Evolutionary conservation across 139 green algal species (phyloP).

Genomic region (Coelastrella sp.): DNA sequence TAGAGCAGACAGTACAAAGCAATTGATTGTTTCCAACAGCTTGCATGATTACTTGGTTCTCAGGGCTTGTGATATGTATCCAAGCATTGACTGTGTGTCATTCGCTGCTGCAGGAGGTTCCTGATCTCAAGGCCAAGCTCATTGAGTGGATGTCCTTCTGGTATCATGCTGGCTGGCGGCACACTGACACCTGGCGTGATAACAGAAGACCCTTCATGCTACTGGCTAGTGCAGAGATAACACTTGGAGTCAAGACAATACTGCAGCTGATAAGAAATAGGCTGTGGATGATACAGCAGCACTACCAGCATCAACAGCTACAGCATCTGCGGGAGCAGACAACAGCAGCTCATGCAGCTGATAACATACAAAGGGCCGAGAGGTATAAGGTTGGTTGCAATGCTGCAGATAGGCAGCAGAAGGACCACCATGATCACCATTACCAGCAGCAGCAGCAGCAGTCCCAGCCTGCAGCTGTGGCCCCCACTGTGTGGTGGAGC

Average conservation of each 20-base stretch:
- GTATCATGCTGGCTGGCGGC: neutral
- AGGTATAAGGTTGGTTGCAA: too few relatives aligned
- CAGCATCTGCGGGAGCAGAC: neutral
- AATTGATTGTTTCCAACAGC: too few relatives aligned
- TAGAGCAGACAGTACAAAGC: too few relatives aligned
- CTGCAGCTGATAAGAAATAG: constrained; percentile 12
- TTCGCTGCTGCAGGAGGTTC: constrained; percentile 17
- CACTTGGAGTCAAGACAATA: constrained; percentile 27
- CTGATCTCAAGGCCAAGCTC: neutral
- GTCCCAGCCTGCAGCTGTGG: neutral
- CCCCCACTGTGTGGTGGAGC: too few relatives aligned
- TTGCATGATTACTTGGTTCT: too few relatives aligned
- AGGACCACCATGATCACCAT: neutral
- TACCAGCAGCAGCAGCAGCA: neutral
- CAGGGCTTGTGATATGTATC: too few relatives aligned
- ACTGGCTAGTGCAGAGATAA: constrained; percentile 32
- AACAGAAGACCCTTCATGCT: constrained; percentile 21
- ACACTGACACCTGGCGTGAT: too few relatives aligned
- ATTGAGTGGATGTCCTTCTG: constrained; percentile 29
- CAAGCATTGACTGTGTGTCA: neutral
- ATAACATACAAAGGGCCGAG: too few relatives aligned
- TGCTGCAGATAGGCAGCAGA: too few relatives aligned
- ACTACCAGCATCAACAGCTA: neutral
- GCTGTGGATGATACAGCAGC: constrained; percentile 8
- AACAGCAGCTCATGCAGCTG: neutral